Evolutionary conservation across 768 basidiomycete species (phyloP).

Genomic region (Lactifluus rugatus): DNA sequence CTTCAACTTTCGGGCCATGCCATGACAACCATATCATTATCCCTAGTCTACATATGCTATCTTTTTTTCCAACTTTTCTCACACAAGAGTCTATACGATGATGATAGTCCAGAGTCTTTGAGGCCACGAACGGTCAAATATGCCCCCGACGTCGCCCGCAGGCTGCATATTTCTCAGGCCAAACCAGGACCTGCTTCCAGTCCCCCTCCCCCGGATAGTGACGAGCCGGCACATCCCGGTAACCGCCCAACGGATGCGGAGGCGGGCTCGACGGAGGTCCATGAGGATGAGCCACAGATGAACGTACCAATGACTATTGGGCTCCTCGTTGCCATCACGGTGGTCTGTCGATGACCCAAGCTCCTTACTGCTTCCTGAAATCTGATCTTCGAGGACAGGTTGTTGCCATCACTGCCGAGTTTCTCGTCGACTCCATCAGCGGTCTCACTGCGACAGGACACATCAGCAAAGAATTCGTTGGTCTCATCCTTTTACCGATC

Average conservation of each 20-base stretch:
- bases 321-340: slow-evolving; percentile 32
- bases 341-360: slow-evolving; percentile 23
- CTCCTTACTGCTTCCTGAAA: not conserved
- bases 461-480: slow-evolving; percentile 77
- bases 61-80: slow-evolving; percentile 50
- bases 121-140: not conserved
- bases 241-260: not conserved
- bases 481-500: slow-evolving; percentile 80
- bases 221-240: not conserved
- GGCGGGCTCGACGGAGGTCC: slow-evolving; percentile 10
- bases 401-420: slow-evolving; percentile 47
- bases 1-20: not conserved
- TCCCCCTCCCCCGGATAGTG: not conserved
- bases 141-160: not conserved
- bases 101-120: slow-evolving; percentile 15
- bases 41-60: slow-evolving; percentile 40
- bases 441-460: slow-evolving; percentile 48
- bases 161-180: not conserved
- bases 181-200: not conserved
- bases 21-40: not conserved
- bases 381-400: slow-evolving; percentile 22
- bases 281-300: slow-evolving; percentile 29
- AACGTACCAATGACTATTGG: slow-evolving; percentile 28
- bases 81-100: slow-evolving; percentile 43
- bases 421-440: slow-evolving; percentile 72